phyloP scores from a whole-genome alignment of 441 rosid species.

The Biscutella laevigata region DNA sequence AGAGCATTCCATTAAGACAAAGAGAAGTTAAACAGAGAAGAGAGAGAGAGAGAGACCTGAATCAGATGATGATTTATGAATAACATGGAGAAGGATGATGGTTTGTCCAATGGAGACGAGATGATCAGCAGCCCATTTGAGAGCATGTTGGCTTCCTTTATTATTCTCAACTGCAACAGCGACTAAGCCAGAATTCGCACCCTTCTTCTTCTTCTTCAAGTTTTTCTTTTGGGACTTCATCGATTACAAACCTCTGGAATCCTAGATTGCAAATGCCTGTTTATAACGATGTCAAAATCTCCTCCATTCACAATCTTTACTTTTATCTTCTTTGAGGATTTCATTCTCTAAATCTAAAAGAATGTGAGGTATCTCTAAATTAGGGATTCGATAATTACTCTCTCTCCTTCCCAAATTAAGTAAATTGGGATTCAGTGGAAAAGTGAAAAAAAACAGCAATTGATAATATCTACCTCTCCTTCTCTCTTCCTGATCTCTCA shows the following conservation, averaged over 20 bases:
- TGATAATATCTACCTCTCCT: background rate
- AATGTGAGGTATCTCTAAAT: constrained; percentile 11
- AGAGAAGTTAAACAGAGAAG: too few species aligned
- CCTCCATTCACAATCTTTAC: background rate
- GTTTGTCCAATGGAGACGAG: constrained; percentile 53
- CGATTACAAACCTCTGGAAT: constrained; percentile 1
- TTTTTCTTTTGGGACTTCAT: constrained; percentile 44
- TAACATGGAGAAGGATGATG: constrained; percentile 68
- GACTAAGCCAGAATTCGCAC: constrained; percentile 37
- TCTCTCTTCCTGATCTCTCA: too few species aligned
- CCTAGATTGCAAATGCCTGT: background rate
- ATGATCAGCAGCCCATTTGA: constrained; percentile 81
- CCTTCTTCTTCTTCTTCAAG: constrained; percentile 29
- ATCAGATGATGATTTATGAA: constrained; percentile 18
- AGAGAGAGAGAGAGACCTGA: too few species aligned
- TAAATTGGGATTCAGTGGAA: constrained; percentile 5
- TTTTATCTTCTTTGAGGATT: constrained; percentile 3
- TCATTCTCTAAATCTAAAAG: constrained; percentile 4
- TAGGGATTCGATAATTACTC: background rate
- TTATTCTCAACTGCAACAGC: constrained; percentile 86
- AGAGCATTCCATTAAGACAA: background rate
- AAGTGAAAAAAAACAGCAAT: constrained; percentile 8
- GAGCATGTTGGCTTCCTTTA: constrained; percentile 71
- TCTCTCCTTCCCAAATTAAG: background rate
- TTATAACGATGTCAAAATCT: background rate